Percentiles rank a stretch among this genome's conserved stretches.
These are phyloP conservation scores for Hypoxylon crocopeplum DNA, from an alignment of 495 filamentous ascomycete genomes.

Conservation along the genomic window DNA sequence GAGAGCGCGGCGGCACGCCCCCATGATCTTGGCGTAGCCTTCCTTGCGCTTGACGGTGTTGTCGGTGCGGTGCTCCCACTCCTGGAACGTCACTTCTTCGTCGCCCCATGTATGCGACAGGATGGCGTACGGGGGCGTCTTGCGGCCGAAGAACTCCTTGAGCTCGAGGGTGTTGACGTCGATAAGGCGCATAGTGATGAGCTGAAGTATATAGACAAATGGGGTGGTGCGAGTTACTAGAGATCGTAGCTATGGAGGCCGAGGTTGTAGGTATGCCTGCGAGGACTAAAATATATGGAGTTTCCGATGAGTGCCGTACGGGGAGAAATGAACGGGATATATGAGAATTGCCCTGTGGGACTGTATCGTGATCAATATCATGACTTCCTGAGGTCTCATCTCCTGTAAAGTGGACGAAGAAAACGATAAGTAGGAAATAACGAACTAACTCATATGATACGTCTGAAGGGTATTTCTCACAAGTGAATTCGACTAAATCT, in stretches of 20 bases:
- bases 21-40: constrained; percentile 39
- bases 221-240: not conserved
- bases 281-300: not conserved
- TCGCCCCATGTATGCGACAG: constrained; percentile 55
- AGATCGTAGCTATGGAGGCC: not conserved
- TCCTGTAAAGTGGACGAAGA: not conserved
- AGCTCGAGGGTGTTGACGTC: constrained; percentile 48
- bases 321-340: not conserved
- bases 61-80: constrained; percentile 29
- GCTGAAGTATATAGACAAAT: not conserved
- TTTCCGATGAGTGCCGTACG: not conserved
- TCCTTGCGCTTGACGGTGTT: constrained; percentile 13
- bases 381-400: not conserved
- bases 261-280: not conserved
- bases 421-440: constrained; percentile 1
- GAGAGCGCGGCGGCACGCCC: constrained; percentile 26
- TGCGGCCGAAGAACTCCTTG: constrained; percentile 40
- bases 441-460: not conserved
- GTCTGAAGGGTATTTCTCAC: not conserved
- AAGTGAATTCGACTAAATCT: not conserved
- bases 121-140: constrained; percentile 49
- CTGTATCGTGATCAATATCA: not conserved
- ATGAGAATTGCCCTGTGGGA: too few relatives aligned
- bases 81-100: constrained; percentile 51
- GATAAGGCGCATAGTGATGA: constrained; percentile 50